Conservation (phyloP, 2,329 filamentous ascomycete genomes). For the Pezicula carpinea region DNA sequence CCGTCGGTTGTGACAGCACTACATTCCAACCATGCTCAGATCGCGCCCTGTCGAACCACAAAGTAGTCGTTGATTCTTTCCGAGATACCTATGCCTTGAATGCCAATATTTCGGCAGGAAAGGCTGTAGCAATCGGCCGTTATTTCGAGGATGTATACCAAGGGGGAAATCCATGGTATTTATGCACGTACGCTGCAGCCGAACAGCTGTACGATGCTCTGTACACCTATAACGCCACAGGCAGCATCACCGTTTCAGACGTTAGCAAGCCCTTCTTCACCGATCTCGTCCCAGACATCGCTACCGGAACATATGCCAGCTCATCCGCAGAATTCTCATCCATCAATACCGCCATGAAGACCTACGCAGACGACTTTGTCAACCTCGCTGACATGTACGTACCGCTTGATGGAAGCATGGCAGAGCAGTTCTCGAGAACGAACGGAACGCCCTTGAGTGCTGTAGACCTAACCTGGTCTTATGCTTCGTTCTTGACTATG, state of each 20-base stretch:
- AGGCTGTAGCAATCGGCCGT: constrained; percentile 57
- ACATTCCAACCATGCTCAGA: constrained; percentile 61
- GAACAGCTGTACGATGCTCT: constrained; percentile 73
- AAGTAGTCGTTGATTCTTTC: constrained; percentile 68
- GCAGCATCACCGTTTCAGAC: constrained; percentile 56
- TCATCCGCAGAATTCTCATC: constrained; percentile 51
- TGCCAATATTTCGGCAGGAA: constrained; percentile 50
- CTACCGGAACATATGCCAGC: constrained; percentile 57
- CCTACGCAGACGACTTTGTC: constrained; percentile 54
- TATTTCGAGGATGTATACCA: constrained; percentile 70
- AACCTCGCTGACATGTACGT: constrained; percentile 41
- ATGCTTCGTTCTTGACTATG: constrained; percentile 58
- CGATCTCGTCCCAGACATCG: constrained; percentile 51
- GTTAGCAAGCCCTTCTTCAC: constrained; percentile 66
- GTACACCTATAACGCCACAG: constrained; percentile 60
- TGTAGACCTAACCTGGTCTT: constrained; percentile 64
- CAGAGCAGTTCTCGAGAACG: constrained; percentile 58
- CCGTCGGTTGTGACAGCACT: constrained; percentile 56
- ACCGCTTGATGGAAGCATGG: constrained; percentile 51
- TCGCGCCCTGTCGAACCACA: constrained; percentile 65
- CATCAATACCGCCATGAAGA: constrained; percentile 55
- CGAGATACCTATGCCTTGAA: constrained; percentile 66
- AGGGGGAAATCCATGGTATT: constrained; percentile 74
- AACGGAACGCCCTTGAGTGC: constrained; percentile 52
- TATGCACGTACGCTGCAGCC: constrained; percentile 67